phyloP scores from a whole-genome alignment of 179 eudicot genomes.

The Spergularia azorica region DNA sequence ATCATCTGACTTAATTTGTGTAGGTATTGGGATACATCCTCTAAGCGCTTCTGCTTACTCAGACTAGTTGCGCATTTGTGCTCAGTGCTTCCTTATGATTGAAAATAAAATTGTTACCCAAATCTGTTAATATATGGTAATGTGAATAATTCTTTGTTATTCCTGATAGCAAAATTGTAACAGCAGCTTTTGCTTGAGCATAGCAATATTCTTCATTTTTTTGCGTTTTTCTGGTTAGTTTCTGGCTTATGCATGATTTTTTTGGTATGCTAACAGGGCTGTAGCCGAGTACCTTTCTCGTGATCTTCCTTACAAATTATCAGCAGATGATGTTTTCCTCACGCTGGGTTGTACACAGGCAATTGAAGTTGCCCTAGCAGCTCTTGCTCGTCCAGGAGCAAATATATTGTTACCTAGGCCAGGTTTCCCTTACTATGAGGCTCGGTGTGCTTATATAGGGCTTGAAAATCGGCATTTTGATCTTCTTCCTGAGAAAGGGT shows the following conservation, averaged over 20 bases:
- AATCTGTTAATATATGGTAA: too few relatives aligned
- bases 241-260: too few relatives aligned
- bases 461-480: constrained; percentile 56
- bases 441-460: constrained; percentile 33
- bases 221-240: background rate
- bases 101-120: too few relatives aligned
- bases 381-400: constrained; percentile 53
- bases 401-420: constrained; percentile 70
- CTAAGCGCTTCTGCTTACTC: too few relatives aligned
- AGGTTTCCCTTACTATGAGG: constrained; percentile 60
- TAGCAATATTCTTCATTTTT: background rate
- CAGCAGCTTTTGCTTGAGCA: too few relatives aligned
- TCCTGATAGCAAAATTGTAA: too few relatives aligned
- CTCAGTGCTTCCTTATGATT: too few relatives aligned
- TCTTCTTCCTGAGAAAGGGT: constrained; percentile 59
- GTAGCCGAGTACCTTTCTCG: constrained; percentile 60
- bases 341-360: constrained; percentile 66
- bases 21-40: too few relatives aligned
- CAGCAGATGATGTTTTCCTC: constrained; percentile 61
- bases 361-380: constrained; percentile 44
- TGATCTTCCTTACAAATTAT: constrained; percentile 58
- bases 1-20: too few relatives aligned
- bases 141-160: too few relatives aligned
- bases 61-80: too few relatives aligned
- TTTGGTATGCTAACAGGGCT: constrained; percentile 40